phyloP scores from a whole-genome alignment of 768 basidiomycete genomes.

The Pisolithus marmoratus region DNA sequence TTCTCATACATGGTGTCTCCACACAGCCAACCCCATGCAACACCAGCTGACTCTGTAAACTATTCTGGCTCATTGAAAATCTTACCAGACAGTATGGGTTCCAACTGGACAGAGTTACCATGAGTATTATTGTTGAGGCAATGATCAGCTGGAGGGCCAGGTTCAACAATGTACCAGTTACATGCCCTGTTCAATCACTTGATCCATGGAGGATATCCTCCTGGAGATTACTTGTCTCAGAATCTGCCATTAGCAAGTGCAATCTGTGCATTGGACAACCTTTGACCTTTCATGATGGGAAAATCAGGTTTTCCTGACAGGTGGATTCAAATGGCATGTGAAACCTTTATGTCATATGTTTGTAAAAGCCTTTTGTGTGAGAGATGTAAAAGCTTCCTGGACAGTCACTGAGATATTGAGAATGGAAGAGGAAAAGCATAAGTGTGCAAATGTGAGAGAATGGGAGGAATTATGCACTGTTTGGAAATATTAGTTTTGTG shows the following conservation, averaged over 20 bases:
- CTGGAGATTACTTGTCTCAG: slow-evolving; percentile 20
- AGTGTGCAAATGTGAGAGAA: slow-evolving; percentile 4
- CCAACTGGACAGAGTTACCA: slow-evolving; percentile 59
- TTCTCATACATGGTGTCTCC: slow-evolving; percentile 44
- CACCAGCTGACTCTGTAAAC: slow-evolving; percentile 40
- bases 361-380: slow-evolving; percentile 54
- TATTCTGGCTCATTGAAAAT: slow-evolving; percentile 33
- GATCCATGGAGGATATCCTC: slow-evolving; percentile 54
- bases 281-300: slow-evolving; percentile 26
- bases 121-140: slow-evolving; percentile 62
- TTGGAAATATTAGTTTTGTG: no score
- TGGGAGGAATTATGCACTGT: no score
- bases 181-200: slow-evolving; percentile 64
- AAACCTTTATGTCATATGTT: slow-evolving; percentile 70
- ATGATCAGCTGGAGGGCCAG: slow-evolving; percentile 46
- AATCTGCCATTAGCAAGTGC: slow-evolving; percentile 45
- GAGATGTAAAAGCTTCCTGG: slow-evolving; percentile 50
- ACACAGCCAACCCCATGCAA: slow-evolving; percentile 30
- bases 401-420: slow-evolving; percentile 52
- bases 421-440: slow-evolving; percentile 21
- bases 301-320: slow-evolving; percentile 26
- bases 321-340: slow-evolving; percentile 53
- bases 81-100: slow-evolving; percentile 46
- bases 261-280: slow-evolving; percentile 6
- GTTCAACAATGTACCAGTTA: slow-evolving; percentile 38